phyloP scores from a whole-genome alignment of 192 early-diverging fungal genomes.

The Diversispora epigaea region DNA sequence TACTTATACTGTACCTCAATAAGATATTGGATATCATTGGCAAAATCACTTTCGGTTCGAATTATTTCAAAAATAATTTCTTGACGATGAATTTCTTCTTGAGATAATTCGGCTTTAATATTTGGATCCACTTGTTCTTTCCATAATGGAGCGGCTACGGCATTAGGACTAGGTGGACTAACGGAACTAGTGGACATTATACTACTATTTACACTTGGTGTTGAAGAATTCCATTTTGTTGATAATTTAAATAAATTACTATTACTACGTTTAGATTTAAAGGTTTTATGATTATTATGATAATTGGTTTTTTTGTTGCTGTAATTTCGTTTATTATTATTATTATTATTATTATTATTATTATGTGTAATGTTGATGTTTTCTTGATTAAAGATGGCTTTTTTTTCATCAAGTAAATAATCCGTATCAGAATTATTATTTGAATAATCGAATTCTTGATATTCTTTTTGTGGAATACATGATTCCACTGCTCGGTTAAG shows the following conservation, averaged over 20 bases:
- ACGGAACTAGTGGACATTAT: not conserved
- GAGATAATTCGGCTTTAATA: not conserved
- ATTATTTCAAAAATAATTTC: conserved; percentile 29
- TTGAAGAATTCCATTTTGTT: conserved; percentile 10
- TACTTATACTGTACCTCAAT: not conserved
- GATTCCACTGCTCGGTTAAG: not conserved
- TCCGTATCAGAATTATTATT: not conserved
- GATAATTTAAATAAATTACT: conserved; percentile 6
- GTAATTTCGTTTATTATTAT: too few species aligned
- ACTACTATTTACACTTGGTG: not conserved
- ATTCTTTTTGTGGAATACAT: not conserved
- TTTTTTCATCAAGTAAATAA: not conserved
- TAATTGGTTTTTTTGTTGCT: too few species aligned
- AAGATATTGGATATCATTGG: conserved; percentile 8
- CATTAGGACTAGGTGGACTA: conserved; percentile 1
- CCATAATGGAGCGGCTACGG: conserved; percentile 6
- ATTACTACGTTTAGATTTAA: not conserved
- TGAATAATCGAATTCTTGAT: not conserved
- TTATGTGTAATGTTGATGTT: not conserved
- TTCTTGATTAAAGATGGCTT: not conserved
- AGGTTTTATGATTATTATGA: not conserved
- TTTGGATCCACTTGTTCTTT: conserved; percentile 24
- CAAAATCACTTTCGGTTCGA: conserved; percentile 26
- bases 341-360: too few species aligned
- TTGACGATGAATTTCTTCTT: conserved; percentile 19